phyloP scores from a whole-genome alignment of 2,329 filamentous ascomycete genomes.

The Arthrinium puccinioides region DNA sequence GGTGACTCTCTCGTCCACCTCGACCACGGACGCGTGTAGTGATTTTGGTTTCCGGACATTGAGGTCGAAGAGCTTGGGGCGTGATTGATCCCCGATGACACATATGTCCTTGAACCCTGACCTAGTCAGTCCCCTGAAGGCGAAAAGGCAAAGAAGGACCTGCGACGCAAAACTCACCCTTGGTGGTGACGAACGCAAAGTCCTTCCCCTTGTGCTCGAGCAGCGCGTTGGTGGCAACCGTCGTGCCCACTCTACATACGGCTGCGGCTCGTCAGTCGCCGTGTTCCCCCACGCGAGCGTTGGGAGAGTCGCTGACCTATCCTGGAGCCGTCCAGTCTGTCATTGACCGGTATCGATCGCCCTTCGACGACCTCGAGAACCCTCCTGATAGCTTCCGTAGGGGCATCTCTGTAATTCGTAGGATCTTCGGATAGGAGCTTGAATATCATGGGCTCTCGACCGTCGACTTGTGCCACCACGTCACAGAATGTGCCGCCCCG shows the following conservation, averaged over 20 bases:
- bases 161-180: slow-evolving; percentile 30
- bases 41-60: slow-evolving; percentile 60
- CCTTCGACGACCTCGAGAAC: slow-evolving; percentile 56
- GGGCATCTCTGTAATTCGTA: slow-evolving; percentile 62
- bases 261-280: slow-evolving; percentile 35
- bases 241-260: slow-evolving; percentile 70
- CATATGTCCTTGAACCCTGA: slow-evolving; percentile 61
- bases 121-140: no score
- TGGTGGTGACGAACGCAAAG: slow-evolving; percentile 64
- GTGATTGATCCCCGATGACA: slow-evolving; percentile 65
- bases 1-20: slow-evolving; percentile 66
- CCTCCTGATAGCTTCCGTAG: slow-evolving; percentile 61
- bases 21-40: slow-evolving; percentile 60
- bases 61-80: slow-evolving; percentile 66
- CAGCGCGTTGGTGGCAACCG: slow-evolving; percentile 69
- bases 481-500: slow-evolving; percentile 72
- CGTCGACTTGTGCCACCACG: slow-evolving; percentile 56
- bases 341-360: slow-evolving; percentile 39
- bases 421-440: slow-evolving; percentile 70
- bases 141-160: not conserved
- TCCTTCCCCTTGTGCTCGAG: slow-evolving; percentile 65
- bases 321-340: slow-evolving; percentile 22
- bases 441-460: slow-evolving; percentile 62
- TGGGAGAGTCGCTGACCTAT: slow-evolving; percentile 17
- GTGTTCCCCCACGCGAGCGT: not conserved